Evolutionary conservation across 176 grass and related monocot species (phyloP).

Genomic region (Rhynchospora pubera): DNA sequence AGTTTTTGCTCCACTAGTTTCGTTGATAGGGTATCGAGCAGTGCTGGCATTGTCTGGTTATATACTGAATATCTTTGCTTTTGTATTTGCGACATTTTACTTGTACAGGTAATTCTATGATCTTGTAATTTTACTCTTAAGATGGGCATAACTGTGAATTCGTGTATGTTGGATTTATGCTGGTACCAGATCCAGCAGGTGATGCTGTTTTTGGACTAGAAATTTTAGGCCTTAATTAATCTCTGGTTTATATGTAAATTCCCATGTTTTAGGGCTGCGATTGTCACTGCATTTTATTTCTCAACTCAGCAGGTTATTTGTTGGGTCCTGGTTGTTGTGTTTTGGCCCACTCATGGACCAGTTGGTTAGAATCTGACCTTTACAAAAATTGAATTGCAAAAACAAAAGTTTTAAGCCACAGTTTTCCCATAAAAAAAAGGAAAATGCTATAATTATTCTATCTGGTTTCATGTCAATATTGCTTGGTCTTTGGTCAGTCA

Average conservation of each 20-base stretch:
- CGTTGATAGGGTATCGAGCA: constrained; percentile 50
- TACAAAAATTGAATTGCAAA: not conserved
- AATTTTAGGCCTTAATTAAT: not conserved
- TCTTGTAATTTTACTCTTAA: not conserved
- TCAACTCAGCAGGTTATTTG: not conserved
- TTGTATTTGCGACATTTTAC: constrained; percentile 45
- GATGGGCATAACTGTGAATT: not conserved
- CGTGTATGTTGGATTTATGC: not conserved
- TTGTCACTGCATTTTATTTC: not conserved
- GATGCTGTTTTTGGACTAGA: not conserved
- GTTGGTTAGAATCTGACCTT: not conserved
- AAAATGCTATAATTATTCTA: not conserved
- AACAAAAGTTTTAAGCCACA: not conserved
- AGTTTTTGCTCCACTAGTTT: constrained; percentile 66
- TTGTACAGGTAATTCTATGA: constrained; percentile 60
- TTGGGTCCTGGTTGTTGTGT: not conserved
- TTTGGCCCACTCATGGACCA: not conserved
- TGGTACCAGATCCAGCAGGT: not conserved
- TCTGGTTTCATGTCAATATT: not conserved
- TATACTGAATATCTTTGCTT: constrained; percentile 51
- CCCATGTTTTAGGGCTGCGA: not conserved
- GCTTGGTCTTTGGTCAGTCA: not conserved
- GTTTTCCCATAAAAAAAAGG: not conserved
- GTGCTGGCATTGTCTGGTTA: constrained; percentile 63
- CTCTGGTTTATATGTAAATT: not conserved